Evolutionary conservation across 192 early-diverging fungal genomes (phyloP).

Genomic region (Phycomyces nitens): DNA sequence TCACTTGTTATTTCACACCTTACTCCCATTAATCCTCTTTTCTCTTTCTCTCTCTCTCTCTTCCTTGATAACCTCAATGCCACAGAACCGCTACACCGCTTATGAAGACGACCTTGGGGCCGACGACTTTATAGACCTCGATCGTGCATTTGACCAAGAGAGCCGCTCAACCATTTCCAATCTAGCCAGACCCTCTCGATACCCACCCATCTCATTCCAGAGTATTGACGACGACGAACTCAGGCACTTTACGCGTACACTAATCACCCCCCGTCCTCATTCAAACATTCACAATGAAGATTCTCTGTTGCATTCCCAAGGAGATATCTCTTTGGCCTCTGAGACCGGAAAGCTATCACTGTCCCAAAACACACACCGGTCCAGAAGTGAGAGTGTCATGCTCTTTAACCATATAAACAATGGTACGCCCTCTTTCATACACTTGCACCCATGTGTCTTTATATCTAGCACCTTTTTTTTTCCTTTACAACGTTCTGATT

Average conservation of each 20-base stretch:
- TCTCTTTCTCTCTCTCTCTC: background rate
- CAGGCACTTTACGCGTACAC: constrained; percentile 13
- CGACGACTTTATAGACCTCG: background rate
- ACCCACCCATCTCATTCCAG: constrained; percentile 12
- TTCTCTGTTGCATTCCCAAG: background rate
- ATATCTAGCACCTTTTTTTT: background rate
- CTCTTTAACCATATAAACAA: constrained; percentile 19
- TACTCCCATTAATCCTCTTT: too few species aligned
- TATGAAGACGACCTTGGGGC: background rate
- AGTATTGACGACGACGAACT: constrained; percentile 23
- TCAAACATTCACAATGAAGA: constrained; percentile 6
- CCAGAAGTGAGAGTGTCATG: constrained; percentile 23
- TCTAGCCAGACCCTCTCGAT: background rate
- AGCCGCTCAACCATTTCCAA: background rate
- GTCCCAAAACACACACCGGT: constrained; percentile 1
- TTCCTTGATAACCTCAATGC: background rate
- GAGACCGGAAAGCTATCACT: background rate
- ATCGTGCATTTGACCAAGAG: background rate
- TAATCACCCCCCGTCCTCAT: constrained; percentile 13
- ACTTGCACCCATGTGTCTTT: background rate
- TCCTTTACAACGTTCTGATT: background rate
- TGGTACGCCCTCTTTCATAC: constrained; percentile 1
- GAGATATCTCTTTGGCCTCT: background rate
- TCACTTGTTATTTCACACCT: too few species aligned
- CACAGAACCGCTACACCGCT: background rate